Evolutionary conservation across 2,329 filamentous ascomycete genomes (phyloP).

Genomic region (Meredithiella fracta): DNA sequence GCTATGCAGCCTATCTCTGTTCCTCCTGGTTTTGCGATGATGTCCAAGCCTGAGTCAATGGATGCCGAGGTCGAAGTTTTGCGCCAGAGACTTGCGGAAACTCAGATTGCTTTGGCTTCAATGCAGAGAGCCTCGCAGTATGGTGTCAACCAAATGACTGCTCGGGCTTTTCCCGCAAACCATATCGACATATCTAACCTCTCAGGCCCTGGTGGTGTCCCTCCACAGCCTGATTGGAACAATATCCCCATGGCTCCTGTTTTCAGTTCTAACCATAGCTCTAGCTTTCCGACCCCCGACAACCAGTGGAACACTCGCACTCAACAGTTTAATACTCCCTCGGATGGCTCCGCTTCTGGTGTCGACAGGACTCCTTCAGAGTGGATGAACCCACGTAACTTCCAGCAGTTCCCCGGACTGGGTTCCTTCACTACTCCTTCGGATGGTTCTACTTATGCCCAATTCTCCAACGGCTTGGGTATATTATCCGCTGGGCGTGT

Average conservation of each 20-base stretch:
- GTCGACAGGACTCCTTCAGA: neutral
- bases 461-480: neutral
- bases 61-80: slow-evolving; percentile 49
- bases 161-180: neutral
- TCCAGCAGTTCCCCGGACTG: neutral
- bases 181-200: slow-evolving; percentile 7
- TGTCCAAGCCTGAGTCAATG: slow-evolving; percentile 14
- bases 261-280: neutral
- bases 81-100: slow-evolving; percentile 51
- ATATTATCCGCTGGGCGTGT: neutral
- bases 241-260: neutral
- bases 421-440: neutral
- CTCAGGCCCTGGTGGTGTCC: neutral
- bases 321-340: neutral
- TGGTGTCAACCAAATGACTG: neutral
- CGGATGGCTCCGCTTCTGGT: neutral
- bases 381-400: neutral
- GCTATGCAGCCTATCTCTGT: too few relatives aligned
- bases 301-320: neutral
- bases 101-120: slow-evolving; percentile 30
- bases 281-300: neutral
- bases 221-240: neutral
- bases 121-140: neutral
- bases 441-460: neutral
- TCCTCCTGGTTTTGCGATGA: neutral